Percentiles rank a stretch among this genome's conserved stretches.
Conservation (phyloP, 768 basidiomycete species). For the Suillus subluteus region DNA sequence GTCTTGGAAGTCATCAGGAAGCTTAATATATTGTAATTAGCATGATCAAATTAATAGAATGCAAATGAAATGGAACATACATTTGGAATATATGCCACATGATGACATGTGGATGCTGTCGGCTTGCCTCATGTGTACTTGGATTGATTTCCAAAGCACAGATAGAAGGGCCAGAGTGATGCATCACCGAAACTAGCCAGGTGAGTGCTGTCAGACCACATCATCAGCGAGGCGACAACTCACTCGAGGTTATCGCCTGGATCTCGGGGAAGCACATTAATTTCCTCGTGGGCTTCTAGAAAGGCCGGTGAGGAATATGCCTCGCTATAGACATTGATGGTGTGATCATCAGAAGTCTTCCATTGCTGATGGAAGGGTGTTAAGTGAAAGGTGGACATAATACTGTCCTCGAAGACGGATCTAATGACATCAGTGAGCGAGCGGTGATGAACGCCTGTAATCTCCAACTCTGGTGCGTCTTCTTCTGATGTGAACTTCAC, state of each 20-base stretch:
- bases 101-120: constrained; percentile 15
- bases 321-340: not conserved
- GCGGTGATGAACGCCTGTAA: constrained; percentile 6
- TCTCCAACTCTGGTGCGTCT: not conserved
- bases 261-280: constrained; percentile 15
- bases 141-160: constrained; percentile 21
- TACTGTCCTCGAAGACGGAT: not conserved
- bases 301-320: constrained; percentile 5
- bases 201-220: constrained; percentile 31
- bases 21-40: not conserved
- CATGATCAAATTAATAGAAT: not conserved
- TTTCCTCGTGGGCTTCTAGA: constrained; percentile 7
- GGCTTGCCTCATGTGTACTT: constrained; percentile 19
- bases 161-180: constrained; percentile 21
- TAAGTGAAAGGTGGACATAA: not conserved
- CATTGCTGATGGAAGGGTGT: constrained; percentile 8
- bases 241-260: constrained; percentile 17
- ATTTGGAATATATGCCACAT: constrained; percentile 18
- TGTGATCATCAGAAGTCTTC: not conserved
- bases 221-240: constrained; percentile 22
- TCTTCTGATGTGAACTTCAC: not conserved
- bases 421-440: constrained; percentile 5
- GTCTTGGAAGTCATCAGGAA: constrained; percentile 11
- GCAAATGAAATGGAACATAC: not conserved
- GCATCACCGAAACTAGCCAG: constrained; percentile 22